Evolutionary conservation across 345 rosid genomes (phyloP).

Genomic region (Gossypium australe): DNA sequence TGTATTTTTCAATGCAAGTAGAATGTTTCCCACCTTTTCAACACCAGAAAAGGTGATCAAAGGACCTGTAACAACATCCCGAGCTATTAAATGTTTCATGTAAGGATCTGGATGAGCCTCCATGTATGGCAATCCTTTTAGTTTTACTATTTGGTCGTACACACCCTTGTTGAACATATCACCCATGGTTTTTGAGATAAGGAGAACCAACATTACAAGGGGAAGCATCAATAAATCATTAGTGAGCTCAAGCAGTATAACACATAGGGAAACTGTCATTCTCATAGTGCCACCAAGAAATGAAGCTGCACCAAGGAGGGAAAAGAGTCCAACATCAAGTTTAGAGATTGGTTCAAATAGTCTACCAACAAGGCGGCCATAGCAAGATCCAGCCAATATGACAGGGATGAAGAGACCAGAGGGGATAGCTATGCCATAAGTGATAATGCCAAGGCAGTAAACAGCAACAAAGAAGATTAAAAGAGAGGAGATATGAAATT

Average conservation of each 20-base stretch:
- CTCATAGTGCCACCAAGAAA: slow-evolving; percentile 79
- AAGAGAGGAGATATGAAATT: slow-evolving; percentile 45
- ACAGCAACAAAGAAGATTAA: slow-evolving; percentile 52
- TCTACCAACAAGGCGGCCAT: slow-evolving; percentile 61
- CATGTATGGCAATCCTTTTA: slow-evolving; percentile 63
- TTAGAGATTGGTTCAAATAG: slow-evolving; percentile 39
- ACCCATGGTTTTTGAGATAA: slow-evolving; percentile 61
- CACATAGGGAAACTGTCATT: slow-evolving; percentile 72
- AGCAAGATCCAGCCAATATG: slow-evolving; percentile 60
- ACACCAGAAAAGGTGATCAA: slow-evolving; percentile 49
- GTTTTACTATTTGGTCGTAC: slow-evolving; percentile 54
- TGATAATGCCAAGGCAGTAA: slow-evolving; percentile 51
- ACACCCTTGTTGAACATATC: slow-evolving; percentile 62
- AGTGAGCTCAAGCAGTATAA: slow-evolving; percentile 67
- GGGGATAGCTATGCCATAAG: slow-evolving; percentile 69
- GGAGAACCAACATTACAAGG: slow-evolving; percentile 69
- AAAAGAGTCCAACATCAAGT: slow-evolving; percentile 60
- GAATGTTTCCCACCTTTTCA: slow-evolving; percentile 51
- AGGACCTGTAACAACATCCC: slow-evolving; percentile 56
- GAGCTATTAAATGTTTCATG: slow-evolving; percentile 56
- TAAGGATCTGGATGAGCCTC: slow-evolving; percentile 70
- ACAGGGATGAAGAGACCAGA: slow-evolving; percentile 79
- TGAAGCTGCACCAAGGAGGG: slow-evolving; percentile 71
- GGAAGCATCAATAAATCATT: slow-evolving; percentile 62
- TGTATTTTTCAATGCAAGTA: slow-evolving; percentile 40